Evolutionary conservation across 768 basidiomycete species (phyloP).

Genomic region (Leucosporidium scottii): DNA sequence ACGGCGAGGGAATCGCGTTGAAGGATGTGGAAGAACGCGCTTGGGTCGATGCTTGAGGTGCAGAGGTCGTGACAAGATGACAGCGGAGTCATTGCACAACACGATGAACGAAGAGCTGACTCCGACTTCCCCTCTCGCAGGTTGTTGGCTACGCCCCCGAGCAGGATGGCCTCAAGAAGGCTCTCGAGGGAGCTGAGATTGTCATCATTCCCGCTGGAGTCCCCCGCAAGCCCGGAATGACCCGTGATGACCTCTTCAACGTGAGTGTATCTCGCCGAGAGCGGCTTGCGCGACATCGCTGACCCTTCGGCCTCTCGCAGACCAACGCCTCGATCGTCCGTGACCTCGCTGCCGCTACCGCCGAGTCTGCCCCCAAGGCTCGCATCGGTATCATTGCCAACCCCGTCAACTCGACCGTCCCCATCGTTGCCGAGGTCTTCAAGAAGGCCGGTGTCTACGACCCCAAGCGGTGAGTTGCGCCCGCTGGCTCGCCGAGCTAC

Average conservation of each 20-base stretch:
- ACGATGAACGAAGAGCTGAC: slow-evolving; percentile 13
- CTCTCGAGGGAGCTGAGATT: slow-evolving; percentile 81
- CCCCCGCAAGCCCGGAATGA: slow-evolving; percentile 80
- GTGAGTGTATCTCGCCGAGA: slow-evolving; percentile 48
- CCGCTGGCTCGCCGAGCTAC: neutral
- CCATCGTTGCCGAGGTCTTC: slow-evolving; percentile 89
- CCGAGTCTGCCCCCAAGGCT: slow-evolving; percentile 74
- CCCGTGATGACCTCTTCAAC: slow-evolving; percentile 90
- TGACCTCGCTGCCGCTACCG: slow-evolving; percentile 84
- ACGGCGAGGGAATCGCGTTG: too few species aligned
- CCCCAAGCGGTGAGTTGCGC: slow-evolving; percentile 64
- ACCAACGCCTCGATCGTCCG: slow-evolving; percentile 97
- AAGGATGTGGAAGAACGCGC: too few species aligned
- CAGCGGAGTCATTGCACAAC: too few species aligned
- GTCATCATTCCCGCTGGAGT: slow-evolving; percentile 99
- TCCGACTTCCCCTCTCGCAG: slow-evolving; percentile 11
- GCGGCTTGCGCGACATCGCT: neutral
- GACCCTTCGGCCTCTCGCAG: slow-evolving; percentile 44
- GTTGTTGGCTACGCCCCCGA: slow-evolving; percentile 35
- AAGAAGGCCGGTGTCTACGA: slow-evolving; percentile 88
- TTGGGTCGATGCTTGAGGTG: too few species aligned
- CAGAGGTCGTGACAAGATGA: too few species aligned
- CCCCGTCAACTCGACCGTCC: slow-evolving; percentile 98
- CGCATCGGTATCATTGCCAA: slow-evolving; percentile 95
- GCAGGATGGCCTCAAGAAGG: slow-evolving; percentile 79